phyloP scores from a whole-genome alignment of 345 rosid genomes.

The Salix purpurea region DNA sequence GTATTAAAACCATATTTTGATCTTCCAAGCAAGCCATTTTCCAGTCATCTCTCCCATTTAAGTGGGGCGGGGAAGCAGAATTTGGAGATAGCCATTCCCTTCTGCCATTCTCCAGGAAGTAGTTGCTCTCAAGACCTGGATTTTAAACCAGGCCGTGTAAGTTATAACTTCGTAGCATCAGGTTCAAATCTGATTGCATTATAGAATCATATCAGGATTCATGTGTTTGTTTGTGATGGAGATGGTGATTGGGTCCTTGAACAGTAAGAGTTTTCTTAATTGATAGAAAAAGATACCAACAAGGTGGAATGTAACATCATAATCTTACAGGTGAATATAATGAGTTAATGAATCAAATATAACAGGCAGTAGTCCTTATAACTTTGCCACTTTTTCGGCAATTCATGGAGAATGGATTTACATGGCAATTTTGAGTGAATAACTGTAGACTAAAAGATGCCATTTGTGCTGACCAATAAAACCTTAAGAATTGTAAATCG shows the following conservation, averaged over 20 bases:
- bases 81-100: neutral
- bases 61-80: neutral
- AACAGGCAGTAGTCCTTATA: too few species aligned
- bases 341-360: too few species aligned
- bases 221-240: neutral
- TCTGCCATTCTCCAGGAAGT: neutral
- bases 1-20: neutral
- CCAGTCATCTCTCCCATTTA: neutral
- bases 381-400: neutral
- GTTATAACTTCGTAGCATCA: neutral
- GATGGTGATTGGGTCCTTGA: neutral
- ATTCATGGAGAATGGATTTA: neutral
- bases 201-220: neutral
- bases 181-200: neutral
- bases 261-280: neutral
- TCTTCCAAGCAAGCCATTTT: neutral
- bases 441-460: neutral
- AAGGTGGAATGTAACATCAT: neutral
- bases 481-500: neutral
- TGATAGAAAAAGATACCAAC: neutral
- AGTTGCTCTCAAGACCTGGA: neutral
- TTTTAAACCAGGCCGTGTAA: neutral
- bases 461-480: neutral
- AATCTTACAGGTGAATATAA: too few species aligned
- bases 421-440: neutral